A percentile compares a stretch with the other conserved stretches of the same genome.
Evolutionary conservation across 2,329 filamentous ascomycete species (phyloP).

Genomic region (Arthrobotrys conoides): DNA sequence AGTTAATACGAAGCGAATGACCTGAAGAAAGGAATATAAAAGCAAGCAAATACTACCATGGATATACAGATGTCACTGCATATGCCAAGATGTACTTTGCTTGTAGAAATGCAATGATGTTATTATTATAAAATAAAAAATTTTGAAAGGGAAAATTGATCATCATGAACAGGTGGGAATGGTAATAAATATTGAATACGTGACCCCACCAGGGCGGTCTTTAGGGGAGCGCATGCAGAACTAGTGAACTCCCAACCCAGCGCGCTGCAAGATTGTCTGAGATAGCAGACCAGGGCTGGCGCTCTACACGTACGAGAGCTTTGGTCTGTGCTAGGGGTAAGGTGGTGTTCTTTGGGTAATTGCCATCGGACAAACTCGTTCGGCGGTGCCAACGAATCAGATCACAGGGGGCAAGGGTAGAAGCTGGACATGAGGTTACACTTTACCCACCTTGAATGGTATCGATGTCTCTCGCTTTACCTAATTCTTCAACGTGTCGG

Average conservation of each 20-base stretch:
- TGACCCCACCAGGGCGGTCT: not conserved
- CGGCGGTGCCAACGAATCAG: constrained; percentile 48
- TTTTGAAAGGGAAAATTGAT: not conserved
- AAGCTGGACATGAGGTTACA: constrained; percentile 52
- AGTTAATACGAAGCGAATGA: constrained; percentile 43
- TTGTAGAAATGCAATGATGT: constrained; percentile 20
- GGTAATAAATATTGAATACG: constrained; percentile 23
- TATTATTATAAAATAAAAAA: constrained; percentile 10
- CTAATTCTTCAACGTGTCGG: constrained; percentile 54
- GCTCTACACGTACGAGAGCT: constrained; percentile 6
- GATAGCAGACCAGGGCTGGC: constrained; percentile 13
- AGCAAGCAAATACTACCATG: constrained; percentile 23
- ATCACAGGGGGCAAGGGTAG: constrained; percentile 27
- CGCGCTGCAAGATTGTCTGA: constrained; percentile 27
- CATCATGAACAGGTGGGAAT: constrained; percentile 3
- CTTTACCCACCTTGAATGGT: constrained; percentile 52
- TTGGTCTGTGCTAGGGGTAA: constrained; percentile 2
- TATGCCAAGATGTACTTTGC: constrained; percentile 40
- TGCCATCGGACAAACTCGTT: constrained; percentile 25
- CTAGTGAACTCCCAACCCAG: not conserved
- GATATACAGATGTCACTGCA: constrained; percentile 36
- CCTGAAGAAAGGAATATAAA: not conserved
- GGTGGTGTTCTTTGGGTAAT: constrained; percentile 7
- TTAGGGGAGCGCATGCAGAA: constrained; percentile 15
- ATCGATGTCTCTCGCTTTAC: constrained; percentile 36